Conservation (phyloP, 2,329 filamentous ascomycete species). For the Exophiala aquamarina region DNA sequence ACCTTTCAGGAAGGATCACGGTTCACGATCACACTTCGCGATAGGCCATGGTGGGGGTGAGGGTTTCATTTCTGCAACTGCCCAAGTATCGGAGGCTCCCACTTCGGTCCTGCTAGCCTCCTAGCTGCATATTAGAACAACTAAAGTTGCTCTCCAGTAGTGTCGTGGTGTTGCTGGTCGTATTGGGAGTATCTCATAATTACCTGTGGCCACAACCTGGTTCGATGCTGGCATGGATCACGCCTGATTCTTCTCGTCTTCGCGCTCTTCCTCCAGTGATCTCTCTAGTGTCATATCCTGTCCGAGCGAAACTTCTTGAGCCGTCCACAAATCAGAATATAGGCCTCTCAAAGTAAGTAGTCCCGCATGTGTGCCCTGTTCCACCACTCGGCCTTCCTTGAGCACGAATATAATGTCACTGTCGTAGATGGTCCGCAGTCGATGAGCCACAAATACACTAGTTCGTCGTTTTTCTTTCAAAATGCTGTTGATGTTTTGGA, state of each 20-base stretch:
- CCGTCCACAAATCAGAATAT: slow-evolving; percentile 83
- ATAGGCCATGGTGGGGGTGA: too few relatives aligned
- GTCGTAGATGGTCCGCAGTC: slow-evolving; percentile 89
- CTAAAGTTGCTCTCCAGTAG: too few relatives aligned
- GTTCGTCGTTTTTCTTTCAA: slow-evolving; percentile 84
- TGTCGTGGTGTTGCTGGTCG: too few relatives aligned
- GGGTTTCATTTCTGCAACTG: too few relatives aligned
- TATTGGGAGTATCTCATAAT: too few relatives aligned
- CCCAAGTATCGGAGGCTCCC: too few relatives aligned
- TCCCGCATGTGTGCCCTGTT: slow-evolving; percentile 83
- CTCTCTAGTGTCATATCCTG: slow-evolving; percentile 42
- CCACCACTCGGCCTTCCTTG: slow-evolving; percentile 78
- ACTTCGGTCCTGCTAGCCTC: too few relatives aligned
- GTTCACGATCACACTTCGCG: too few relatives aligned
- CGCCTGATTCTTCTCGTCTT: slow-evolving; percentile 11
- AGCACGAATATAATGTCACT: slow-evolving; percentile 91
- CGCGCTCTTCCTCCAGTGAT: slow-evolving; percentile 37
- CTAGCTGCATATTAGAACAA: too few relatives aligned
- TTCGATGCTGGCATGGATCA: background rate
- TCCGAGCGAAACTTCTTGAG: slow-evolving; percentile 59
- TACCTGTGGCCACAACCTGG: too few relatives aligned
- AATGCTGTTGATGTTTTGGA: slow-evolving; percentile 91
- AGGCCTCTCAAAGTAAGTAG: slow-evolving; percentile 73
- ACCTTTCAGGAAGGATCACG: too few relatives aligned
- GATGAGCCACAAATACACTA: slow-evolving; percentile 92